A percentile compares a stretch with the other conserved stretches of the same genome.
These are phyloP conservation scores for Thermochaetoides dissita DNA, from an alignment of 2,329 filamentous ascomycete species.

Conservation along the genomic window DNA sequence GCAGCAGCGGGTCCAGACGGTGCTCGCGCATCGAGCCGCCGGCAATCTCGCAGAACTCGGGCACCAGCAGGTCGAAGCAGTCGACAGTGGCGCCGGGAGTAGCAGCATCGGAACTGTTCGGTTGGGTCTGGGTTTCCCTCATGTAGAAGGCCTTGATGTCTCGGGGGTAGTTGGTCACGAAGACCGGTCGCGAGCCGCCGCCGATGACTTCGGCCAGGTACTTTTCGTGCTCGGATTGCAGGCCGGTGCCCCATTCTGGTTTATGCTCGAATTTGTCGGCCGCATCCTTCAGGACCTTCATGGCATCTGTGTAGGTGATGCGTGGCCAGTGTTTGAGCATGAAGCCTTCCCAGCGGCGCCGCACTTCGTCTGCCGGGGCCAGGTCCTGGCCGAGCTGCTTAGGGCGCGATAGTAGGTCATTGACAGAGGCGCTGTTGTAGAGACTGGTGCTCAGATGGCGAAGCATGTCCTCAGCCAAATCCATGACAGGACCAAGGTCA, in stretches of 20 bases:
- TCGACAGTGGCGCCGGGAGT: constrained; percentile 46
- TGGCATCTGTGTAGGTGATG: constrained; percentile 69
- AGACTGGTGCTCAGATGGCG: constrained; percentile 33
- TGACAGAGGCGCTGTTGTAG: constrained; percentile 26
- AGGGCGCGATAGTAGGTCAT: constrained; percentile 26
- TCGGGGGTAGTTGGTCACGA: constrained; percentile 86
- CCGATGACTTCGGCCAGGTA: constrained; percentile 55
- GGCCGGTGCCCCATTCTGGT: constrained; percentile 56
- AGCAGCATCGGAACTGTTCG: neutral
- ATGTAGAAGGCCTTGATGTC: constrained; percentile 79
- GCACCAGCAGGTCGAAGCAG: constrained; percentile 81
- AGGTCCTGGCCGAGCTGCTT: constrained; percentile 21
- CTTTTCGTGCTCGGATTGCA: constrained; percentile 87
- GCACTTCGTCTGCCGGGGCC: constrained; percentile 37
- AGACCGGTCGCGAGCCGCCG: constrained; percentile 51
- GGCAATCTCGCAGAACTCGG: constrained; percentile 72
- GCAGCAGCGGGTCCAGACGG: constrained; percentile 49
- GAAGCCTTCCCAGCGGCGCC: constrained; percentile 60
- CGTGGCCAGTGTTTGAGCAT: constrained; percentile 53
- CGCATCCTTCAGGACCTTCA: constrained; percentile 51
- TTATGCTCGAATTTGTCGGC: constrained; percentile 49
- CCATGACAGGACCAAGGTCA: constrained; percentile 57
- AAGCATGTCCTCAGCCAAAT: constrained; percentile 67
- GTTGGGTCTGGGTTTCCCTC: constrained; percentile 21
- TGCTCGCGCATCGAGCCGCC: constrained; percentile 86